Evolutionary conservation across 352 stramenopile species (phyloP), one percentile per base, ranked within the genome.

Genomic region (Pythium sukuiense): DNA sequence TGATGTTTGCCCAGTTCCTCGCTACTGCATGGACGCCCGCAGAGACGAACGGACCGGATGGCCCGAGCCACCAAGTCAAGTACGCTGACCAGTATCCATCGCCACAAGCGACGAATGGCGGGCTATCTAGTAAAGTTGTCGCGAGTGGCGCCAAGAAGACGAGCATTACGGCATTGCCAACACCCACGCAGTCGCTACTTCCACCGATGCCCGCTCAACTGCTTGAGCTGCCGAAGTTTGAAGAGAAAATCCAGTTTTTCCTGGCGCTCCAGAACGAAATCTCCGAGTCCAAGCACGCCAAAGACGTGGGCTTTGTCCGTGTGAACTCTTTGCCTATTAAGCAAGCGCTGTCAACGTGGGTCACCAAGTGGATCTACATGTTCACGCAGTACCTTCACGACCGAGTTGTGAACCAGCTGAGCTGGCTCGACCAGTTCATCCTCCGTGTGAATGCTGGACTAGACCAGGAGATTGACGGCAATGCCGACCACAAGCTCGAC

Each of bases 281-380:
- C 35, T 91, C 81, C 5, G 87, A 96, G 57, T 83, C 95, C 2
- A 96, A 96, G 46, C 81, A 85, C 35, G 73, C 80, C 0, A 80
- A 85, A 55, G 92, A 98, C 48, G 87, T 98, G 14, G 92, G 90
- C 2, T 98, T 98, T 64, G 74, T 98, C 49, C 87, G 89, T 20
- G 85, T 98, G 1, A 98, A 98, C 63, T 88, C 89, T 11, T 83
- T 98, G 45, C 93, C 92, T n/a, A 96, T 98, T 65, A 98, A 98
- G 68, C 93, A 98, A 55, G 92, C 93, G 18, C 77, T 98, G 30
- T 90, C 83, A 2, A 98, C 93, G 13, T 98, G 92, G 89, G 90
- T 97, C 1, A 98, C 92, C 6, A 98, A 98, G 55, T 98, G 94
- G 94, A 93, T 97, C 35, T 98, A 97, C 61, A 77, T 97, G 33